Evolutionary conservation across 2,329 filamentous ascomycete species (phyloP), one percentile per base, ranked within the genome.

Genomic region (Penicillium sp.): DNA sequence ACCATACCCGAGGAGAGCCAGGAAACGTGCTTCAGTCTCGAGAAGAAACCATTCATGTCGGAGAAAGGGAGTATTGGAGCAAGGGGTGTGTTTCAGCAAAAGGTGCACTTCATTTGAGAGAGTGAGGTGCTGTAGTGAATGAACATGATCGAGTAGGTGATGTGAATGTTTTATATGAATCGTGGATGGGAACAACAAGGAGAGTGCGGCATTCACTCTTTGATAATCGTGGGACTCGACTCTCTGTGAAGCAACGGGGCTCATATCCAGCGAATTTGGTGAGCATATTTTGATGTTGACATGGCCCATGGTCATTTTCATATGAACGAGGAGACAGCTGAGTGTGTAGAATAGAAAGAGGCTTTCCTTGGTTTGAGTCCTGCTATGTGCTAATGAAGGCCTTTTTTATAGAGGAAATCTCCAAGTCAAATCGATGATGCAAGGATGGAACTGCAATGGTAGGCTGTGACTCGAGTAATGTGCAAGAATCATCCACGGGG

Each of bases 11-110:
- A 70, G 52, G 8, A 69, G 48, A n/a, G 55, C 48, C 12, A 68
- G 57, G 9, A 61, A 59, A 12, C 52, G 52, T 11, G 64, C 65
- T 49, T 70, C 67, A 4, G 61, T 65, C 38, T 66, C 60, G 6
- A 70, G 59, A 23, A 55, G 54, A 23, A 50, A 45, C 28, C 60
- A 55, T 44, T 70, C 66, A 30, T 62, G 59, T 27, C 66, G 62
- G 26, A 69, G 52, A 17, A 69, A 56, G n/a, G 56, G 54, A 7
- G 59, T 60, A 18, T 54, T 55, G 18, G 58, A 52, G 6, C 50
- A 52, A 7, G 65, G 62, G 11, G 56, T 52, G 31, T 55, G 45
- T 44, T 69, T 70, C 18, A 69, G 28, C 9, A 67, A 48, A 17
- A 70, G 41, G 13, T 53, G 55, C 14, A 50, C 44, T 16, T 61